Base-by-base conservation (phyloP, 495 filamentous ascomycete genomes). In the Pseudotulostoma volvatum region DNA sequence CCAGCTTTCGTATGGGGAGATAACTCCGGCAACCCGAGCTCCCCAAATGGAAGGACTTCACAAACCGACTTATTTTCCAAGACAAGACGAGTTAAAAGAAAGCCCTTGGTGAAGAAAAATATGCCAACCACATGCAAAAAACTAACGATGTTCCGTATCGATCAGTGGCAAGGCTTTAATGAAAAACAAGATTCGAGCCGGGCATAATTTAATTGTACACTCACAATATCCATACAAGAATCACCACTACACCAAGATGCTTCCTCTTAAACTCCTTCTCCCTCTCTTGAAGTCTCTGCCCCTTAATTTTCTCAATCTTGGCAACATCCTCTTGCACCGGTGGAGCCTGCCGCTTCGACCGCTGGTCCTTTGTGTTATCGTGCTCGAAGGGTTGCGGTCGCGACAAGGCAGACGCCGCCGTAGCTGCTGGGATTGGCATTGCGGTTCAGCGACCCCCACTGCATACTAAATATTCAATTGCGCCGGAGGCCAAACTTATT, bases 31-130 rank as follows among this genome's bases (percentile, higher is more conserved):
- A 38, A 55, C 50, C 40, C 38, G 38, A 40, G 63, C 54, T 63
- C 54, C 14, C 67, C 63, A 32, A 81, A 69, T 1, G 90, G 90
- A 15, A 81, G 75, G 30, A 68, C 56, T 17, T 67, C 64, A 59
- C 90, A 97, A 31, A 68, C 61, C n/a, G 90, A 96, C 51, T 84
- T 84, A 42, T 87, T 70, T 37, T 87, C 79, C 30, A 97, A 73
- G 33, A 96, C 81, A 45, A 94, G 71, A 33, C 92, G 72, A 42
- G 90, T 94, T 48, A 97, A 73, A 37, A 97, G 77, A 59, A 97
- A 97, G n/a, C 90, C 90, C 55, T 81, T 84, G 40, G 84, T 88
- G 60, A 97, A 97, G 51, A 93, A 79, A 48, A 79, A 84, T 44
- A 96, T 79, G 20, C 85, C 90, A 18, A 78, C 66, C 43, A 69